phyloP scores from a whole-genome alignment of 1,284 basidiomycete species.

The Anthracocystis walkeri region DNA sequence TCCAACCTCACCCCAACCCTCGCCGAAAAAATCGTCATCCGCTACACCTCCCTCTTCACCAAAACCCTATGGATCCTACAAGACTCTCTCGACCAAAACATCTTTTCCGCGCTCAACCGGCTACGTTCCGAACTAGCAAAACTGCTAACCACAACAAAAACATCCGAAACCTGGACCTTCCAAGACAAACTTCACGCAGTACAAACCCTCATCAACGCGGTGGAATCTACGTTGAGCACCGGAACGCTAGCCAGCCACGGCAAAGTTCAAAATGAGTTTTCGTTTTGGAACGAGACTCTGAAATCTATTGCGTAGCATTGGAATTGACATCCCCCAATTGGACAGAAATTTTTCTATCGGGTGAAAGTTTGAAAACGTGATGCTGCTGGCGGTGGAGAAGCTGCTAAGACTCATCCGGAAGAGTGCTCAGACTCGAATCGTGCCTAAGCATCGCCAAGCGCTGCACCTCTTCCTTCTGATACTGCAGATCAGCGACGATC shows the following conservation, averaged over 20 bases:
- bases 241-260: slow-evolving; percentile 8
- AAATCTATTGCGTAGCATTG: not conserved
- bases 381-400: no score
- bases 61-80: slow-evolving; percentile 28
- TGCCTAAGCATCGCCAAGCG: slow-evolving; percentile 53
- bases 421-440: slow-evolving; percentile 32
- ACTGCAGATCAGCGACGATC: slow-evolving; percentile 57
- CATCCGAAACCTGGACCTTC: not conserved
- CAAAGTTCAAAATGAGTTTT: slow-evolving; percentile 45
- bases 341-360: no score
- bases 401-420: slow-evolving; percentile 34
- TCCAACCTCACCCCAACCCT: not conserved
- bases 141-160: slow-evolving; percentile 1
- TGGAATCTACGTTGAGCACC: slow-evolving; percentile 5
- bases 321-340: no score
- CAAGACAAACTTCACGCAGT: not conserved
- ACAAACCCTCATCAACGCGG: not conserved
- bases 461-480: slow-evolving; percentile 55
- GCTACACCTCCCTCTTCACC: slow-evolving; percentile 40
- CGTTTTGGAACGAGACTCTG: slow-evolving; percentile 36
- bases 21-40: slow-evolving; percentile 9
- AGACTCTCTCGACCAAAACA: slow-evolving; percentile 16
- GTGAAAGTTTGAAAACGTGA: no score
- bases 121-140: slow-evolving; percentile 22
- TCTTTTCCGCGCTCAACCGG: slow-evolving; percentile 15